A percentile compares a stretch with the other conserved stretches of the same genome.
Conservation (phyloP, 2,329 filamentous ascomycete genomes). For the Calonectria pseudoreteaudii region DNA sequence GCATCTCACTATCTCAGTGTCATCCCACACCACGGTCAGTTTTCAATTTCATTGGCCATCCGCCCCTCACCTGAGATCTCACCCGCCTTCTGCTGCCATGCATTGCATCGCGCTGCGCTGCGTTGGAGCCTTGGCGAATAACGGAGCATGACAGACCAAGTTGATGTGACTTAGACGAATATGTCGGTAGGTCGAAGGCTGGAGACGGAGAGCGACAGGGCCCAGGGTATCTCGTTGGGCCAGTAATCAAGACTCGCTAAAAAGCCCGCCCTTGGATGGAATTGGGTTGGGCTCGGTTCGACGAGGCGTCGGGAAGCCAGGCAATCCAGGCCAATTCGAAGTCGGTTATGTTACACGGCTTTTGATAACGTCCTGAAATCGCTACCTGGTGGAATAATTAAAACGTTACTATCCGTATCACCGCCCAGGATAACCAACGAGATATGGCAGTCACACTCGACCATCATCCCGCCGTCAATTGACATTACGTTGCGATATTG, state of each 20-base stretch:
- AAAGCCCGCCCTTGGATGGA: conserved; percentile 12
- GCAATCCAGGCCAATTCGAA: not conserved
- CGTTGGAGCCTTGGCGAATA: conserved; percentile 29
- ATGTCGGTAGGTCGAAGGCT: conserved; percentile 20
- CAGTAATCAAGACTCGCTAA: conserved; percentile 29
- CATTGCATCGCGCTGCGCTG: conserved; percentile 7
- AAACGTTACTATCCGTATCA: not conserved
- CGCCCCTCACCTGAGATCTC: not conserved
- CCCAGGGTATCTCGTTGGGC: conserved; percentile 27
- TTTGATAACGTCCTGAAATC: conserved; percentile 25
- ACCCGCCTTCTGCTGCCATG: conserved; percentile 21
- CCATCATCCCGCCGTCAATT: conserved; percentile 16
- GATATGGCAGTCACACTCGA: conserved; percentile 19
- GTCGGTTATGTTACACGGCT: not conserved
- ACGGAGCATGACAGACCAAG: conserved; percentile 17
- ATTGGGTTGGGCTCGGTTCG: conserved; percentile 12
- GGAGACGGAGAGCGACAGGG: conserved; percentile 9
- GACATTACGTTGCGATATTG: conserved; percentile 21
- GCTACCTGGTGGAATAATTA: conserved; percentile 3
- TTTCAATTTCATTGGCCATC: not conserved
- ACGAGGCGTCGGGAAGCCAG: conserved; percentile 16
- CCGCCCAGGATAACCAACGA: conserved; percentile 1
- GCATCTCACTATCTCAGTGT: not conserved
- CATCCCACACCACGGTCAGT: not conserved
- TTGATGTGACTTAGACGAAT: conserved; percentile 13